Evolutionary conservation across 768 basidiomycete genomes (phyloP).

Genomic region (Boletus tomentosulus): DNA sequence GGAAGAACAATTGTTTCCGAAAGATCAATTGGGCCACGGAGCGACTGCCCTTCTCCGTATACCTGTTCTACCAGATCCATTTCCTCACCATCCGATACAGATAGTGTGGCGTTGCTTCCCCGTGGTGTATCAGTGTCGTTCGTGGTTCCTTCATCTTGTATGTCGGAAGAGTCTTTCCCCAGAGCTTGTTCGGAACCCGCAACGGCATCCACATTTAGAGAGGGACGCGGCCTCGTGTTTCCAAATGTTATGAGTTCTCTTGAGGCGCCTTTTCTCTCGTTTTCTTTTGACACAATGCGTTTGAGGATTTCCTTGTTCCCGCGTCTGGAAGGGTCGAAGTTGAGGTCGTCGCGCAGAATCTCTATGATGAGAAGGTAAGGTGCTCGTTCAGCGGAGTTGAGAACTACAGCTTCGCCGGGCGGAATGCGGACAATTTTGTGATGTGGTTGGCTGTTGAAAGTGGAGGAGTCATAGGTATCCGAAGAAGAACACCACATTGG

Average conservation of each 20-base stretch:
- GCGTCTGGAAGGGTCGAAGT: constrained; percentile 84
- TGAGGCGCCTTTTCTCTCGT: constrained; percentile 54
- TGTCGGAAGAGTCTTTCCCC: constrained; percentile 28
- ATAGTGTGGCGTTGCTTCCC: constrained; percentile 17
- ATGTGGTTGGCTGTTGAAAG: constrained; percentile 56
- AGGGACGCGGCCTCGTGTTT: constrained; percentile 15
- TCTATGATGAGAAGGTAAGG: constrained; percentile 93
- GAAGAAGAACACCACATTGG: constrained; percentile 84
- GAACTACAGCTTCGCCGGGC: constrained; percentile 94
- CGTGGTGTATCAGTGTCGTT: constrained; percentile 17
- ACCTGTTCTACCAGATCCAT: constrained; percentile 96
- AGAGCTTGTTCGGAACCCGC: constrained; percentile 30
- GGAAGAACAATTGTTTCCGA: constrained; percentile 83
- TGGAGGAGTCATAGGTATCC: constrained; percentile 42
- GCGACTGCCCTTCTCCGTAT: constrained; percentile 73
- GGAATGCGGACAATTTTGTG: constrained; percentile 97
- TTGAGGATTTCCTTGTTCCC: constrained; percentile 83
- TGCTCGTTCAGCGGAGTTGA: constrained; percentile 95
- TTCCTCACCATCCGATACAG: constrained; percentile 65
- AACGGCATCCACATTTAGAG: constrained; percentile 19
- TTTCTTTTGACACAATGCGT: constrained; percentile 67
- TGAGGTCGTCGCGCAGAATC: constrained; percentile 83
- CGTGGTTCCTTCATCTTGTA: constrained; percentile 14
- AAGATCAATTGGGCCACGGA: constrained; percentile 72
- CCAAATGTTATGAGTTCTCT: constrained; percentile 50